Evolutionary conservation across 2,329 filamentous ascomycete genomes (phyloP).

Genomic region (Ceratocystis diversiconidia): DNA sequence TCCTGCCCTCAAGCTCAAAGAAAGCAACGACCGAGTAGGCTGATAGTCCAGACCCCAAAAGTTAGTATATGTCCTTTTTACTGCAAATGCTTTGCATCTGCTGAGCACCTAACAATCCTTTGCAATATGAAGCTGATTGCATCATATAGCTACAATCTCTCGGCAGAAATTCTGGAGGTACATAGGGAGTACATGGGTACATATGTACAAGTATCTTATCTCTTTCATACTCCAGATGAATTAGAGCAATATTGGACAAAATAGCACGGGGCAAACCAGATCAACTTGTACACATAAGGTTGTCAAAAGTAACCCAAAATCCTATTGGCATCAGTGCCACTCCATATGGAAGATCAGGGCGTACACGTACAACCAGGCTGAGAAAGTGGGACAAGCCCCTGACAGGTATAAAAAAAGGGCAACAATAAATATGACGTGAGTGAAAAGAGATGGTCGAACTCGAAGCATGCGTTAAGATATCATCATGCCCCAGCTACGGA

Average conservation of each 20-base stretch:
- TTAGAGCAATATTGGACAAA: not conserved
- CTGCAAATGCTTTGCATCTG: too few relatives aligned
- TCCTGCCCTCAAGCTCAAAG: not conserved
- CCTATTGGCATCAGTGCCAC: not conserved
- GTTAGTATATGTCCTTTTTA: too few relatives aligned
- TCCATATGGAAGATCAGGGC: not conserved
- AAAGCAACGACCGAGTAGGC: too few relatives aligned
- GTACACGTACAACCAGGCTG: not conserved
- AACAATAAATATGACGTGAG: not conserved
- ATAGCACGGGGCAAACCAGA: not conserved
- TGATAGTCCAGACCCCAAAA: too few relatives aligned
- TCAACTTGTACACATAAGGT: not conserved
- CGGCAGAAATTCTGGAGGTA: not conserved
- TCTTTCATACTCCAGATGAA: not conserved
- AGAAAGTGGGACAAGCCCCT: not conserved
- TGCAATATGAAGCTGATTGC: too few relatives aligned
- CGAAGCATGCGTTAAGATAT: too few relatives aligned
- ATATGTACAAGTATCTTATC: not conserved
- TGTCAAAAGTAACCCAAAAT: slow-evolving; percentile 3
- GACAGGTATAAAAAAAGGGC: not conserved
- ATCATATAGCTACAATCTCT: not conserved
- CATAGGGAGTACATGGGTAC: not conserved
- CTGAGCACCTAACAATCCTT: too few relatives aligned
- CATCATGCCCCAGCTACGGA: not conserved
- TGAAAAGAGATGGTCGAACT: not conserved